Base-by-base conservation (phyloP, 2,329 filamentous ascomycete species). In the Furcasterigmium furcatum region DNA sequence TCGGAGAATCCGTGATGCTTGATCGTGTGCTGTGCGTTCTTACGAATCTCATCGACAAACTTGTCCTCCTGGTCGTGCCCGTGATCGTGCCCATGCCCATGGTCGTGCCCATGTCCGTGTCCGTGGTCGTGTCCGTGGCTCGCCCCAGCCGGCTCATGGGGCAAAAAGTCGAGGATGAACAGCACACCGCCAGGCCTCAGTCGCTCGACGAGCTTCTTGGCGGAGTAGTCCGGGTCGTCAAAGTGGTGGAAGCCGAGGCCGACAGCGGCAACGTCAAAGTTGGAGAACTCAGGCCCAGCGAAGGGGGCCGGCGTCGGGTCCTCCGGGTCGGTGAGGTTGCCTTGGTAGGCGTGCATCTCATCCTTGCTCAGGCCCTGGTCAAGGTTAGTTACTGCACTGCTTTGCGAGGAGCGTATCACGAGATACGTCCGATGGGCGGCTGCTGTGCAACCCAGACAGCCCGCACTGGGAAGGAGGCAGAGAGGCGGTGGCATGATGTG, bases 201-300 rank as follows among this genome's bases (percentile, higher is more conserved):
- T 9, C 86, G 76, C 57, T 79, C 71, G 4, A 73, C 79, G 29
- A 91, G 66, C 40, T 77, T 71, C 50, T 67, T 66, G 5, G 85
- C 75, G 1, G 82, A 80, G 24, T 83, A 65, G 2, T 68, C 70
- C 4, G 85, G 80, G 55, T 89, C 73, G 49, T 80, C 77, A 45
- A 88, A 85, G 60, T 88, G 85, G 61, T 87, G 84, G 52, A 84
- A 77, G 2, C 79, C 82, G 36, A 82, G 64, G 27, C 82, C 82
- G 16, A 87, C 77, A 35, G 74, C 76, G 6, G 79, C 79, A 29
- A 86, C 58, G 61, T 92, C 87, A 58, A 92, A 90, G 58, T 80
- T 72, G 60, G 74, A 79, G 68, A 87, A 89, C 25, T 82, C 74
- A 9, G 77, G 67, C 41, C 74, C 76, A 32, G 78, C 68, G 50